phyloP scores from a whole-genome alignment of 768 basidiomycete species.

The Phaffia australis region DNA sequence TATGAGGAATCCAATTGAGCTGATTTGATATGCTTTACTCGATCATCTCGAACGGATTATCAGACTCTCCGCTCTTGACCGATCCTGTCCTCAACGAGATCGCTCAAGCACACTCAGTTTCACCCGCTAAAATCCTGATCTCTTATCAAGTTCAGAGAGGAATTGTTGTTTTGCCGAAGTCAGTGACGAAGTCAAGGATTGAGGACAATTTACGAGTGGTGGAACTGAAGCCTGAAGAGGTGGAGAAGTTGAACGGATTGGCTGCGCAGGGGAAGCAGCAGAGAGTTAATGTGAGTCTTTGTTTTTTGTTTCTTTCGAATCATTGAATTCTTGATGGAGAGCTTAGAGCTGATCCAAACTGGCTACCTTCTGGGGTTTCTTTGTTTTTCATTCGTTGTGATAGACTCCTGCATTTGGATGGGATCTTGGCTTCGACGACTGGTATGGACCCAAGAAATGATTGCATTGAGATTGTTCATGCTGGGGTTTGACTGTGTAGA shows the following conservation, averaged over 20 bases:
- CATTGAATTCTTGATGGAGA: no score
- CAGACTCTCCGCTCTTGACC: constrained; percentile 51
- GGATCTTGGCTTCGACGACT: constrained; percentile 22
- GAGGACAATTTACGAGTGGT: constrained; percentile 30
- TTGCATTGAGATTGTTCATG: no score
- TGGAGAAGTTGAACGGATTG: constrained; percentile 28
- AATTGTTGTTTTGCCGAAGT: constrained; percentile 59
- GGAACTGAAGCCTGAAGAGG: constrained; percentile 29
- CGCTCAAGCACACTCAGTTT: constrained; percentile 51
- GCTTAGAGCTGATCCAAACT: no score
- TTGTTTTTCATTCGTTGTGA: no score
- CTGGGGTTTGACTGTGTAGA: no score
- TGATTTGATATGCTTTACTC: no score
- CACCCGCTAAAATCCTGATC: constrained; percentile 57
- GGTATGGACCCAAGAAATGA: constrained; percentile 18
- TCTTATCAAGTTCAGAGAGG: constrained; percentile 33
- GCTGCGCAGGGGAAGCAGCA: constrained; percentile 31
- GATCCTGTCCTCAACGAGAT: constrained; percentile 52
- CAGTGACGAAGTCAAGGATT: constrained; percentile 51
- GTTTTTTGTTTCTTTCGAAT: no score
- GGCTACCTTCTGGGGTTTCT: no score
- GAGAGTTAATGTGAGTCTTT: constrained; percentile 26
- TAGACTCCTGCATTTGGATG: constrained; percentile 15
- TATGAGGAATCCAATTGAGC: not conserved
- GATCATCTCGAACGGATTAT: no score